Conservation (phyloP, 2,329 filamentous ascomycete genomes). For the Diaporthe ilicicola region DNA sequence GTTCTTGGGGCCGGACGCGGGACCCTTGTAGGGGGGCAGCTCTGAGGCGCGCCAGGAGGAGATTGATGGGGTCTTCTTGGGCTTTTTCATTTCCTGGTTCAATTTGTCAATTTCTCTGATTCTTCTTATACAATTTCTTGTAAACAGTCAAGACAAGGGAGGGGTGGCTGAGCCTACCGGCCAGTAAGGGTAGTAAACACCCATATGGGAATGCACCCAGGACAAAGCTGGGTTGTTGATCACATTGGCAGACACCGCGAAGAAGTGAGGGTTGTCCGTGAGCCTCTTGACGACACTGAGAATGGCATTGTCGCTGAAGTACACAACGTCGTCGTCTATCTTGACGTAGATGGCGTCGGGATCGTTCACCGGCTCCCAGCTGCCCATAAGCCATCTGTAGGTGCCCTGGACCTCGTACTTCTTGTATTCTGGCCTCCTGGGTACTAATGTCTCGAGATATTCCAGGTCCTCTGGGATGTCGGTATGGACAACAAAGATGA, state of each 20-base stretch:
- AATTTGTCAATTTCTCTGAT: background rate
- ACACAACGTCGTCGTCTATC: constrained; percentile 55
- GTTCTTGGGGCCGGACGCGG: constrained; percentile 38
- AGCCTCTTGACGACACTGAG: constrained; percentile 62
- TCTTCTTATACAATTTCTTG: background rate
- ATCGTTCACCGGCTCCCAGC: constrained; percentile 43
- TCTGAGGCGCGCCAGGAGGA: constrained; percentile 50
- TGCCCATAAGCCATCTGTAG: constrained; percentile 44
- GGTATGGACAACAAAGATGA: constrained; percentile 44
- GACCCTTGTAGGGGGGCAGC: constrained; percentile 45
- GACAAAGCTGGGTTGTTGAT: constrained; percentile 64
- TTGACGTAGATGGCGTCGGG: constrained; percentile 51
- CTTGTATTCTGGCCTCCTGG: constrained; percentile 48
- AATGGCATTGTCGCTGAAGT: constrained; percentile 52
- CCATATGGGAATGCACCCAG: constrained; percentile 62
- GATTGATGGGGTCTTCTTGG: constrained; percentile 37
- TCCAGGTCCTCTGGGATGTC: constrained; percentile 48
- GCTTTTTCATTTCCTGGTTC: constrained; percentile 8
- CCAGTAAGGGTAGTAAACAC: constrained; percentile 61
- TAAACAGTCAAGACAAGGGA: background rate
- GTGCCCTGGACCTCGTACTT: constrained; percentile 46
- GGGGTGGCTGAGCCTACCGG: constrained; percentile 44
- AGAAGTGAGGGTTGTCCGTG: constrained; percentile 57
- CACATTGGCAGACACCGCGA: constrained; percentile 63
- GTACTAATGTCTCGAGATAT: constrained; percentile 49